A percentile compares a stretch with the other conserved stretches of the same genome.
phyloP scores from a whole-genome alignment of 495 filamentous ascomycete species.

The Penicillium coffeae region DNA sequence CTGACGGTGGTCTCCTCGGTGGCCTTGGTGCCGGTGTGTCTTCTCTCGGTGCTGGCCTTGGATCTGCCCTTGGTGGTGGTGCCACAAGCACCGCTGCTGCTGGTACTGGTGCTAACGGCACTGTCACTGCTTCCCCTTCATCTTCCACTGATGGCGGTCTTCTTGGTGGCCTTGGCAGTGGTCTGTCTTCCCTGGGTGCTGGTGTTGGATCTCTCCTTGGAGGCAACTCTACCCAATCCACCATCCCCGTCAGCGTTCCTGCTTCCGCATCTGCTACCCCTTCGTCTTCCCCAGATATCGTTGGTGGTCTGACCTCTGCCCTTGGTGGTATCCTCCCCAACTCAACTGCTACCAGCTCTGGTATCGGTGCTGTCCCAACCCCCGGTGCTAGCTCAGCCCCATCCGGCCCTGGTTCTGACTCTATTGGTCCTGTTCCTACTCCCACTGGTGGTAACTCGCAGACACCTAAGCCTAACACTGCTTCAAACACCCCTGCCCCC shows the following conservation, averaged over 20 bases:
- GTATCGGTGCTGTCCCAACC: conserved; percentile 18
- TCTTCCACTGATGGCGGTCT: neutral
- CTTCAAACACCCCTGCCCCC: conserved; percentile 17
- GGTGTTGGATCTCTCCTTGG: neutral
- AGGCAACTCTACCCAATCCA: neutral
- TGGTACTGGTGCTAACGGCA: neutral
- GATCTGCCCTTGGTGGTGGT: neutral
- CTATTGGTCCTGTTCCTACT: conserved; percentile 2
- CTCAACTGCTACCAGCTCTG: conserved; percentile 1
- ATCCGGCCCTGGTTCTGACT: conserved; percentile 13
- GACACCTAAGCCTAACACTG: conserved; percentile 11
- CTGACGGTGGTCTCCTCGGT: neutral
- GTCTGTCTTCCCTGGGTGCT: neutral
- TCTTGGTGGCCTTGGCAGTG: conserved; percentile 4
- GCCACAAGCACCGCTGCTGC: neutral
- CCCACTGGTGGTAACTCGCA: conserved; percentile 8
- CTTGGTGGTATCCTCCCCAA: conserved; percentile 3
- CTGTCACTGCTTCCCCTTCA: conserved; percentile 2
- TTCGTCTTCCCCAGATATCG: conserved; percentile 7
- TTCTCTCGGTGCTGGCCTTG: neutral
- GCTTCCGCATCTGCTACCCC: conserved; percentile 16
- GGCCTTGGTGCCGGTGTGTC: neutral
- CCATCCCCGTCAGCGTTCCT: conserved; percentile 28
- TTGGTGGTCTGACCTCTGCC: conserved; percentile 7
- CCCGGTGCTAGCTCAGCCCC: conserved; percentile 1